Base-by-base conservation (phyloP, 2,329 filamentous ascomycete genomes). In the Gnomoniopsis sp. region DNA sequence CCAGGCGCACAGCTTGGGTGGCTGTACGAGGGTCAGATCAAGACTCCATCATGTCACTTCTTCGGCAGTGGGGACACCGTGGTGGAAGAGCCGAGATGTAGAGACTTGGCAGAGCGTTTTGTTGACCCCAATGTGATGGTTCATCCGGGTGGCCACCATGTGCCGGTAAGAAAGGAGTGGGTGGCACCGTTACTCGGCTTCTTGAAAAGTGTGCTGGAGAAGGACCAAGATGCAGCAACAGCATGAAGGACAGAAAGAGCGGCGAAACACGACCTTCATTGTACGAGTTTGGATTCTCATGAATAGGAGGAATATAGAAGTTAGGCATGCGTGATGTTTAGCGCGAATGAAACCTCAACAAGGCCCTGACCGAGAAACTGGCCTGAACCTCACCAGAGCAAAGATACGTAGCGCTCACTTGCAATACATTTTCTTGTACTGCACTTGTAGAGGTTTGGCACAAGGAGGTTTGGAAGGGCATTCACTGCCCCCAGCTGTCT, bases 131-230 rank as follows among this genome's bases (percentile, higher is more conserved):
- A 78, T 69, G 78, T 84, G 63, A 69, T 85, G 66, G 82, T 88
- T 66, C 91, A 96, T 72, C 93, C 93, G 1, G 93, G 93, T 8
- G 93, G 93, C 0, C 93, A 98, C 71, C 92, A 96, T 68, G 83
- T 97, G 68, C 93, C 93, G 0, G 86, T 91, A 60, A 85, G 88
- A 64, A 91, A 89, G 76, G 88, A 92, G 65, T 95, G 89, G 83
- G 85, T 88, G n/a, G 87, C 88, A 77, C 88, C 88, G 26, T 74
- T 96, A 63, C 86, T 88, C 4, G 85, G 81, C 0, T 96, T 93
- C 69, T 85, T 95, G 57, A 76, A 72, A 65, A 71, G 75, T 53
- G 53, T 59, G 33, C 19, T 59, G 10, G 49, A 59, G 19, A 58
- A 53, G 30, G 53, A 55, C 21, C 49, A 53, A n/a, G n/a, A 15